Base-by-base conservation (phyloP, 805 yeast species). In the Wickerhamiella kurtzmanii region DNA sequence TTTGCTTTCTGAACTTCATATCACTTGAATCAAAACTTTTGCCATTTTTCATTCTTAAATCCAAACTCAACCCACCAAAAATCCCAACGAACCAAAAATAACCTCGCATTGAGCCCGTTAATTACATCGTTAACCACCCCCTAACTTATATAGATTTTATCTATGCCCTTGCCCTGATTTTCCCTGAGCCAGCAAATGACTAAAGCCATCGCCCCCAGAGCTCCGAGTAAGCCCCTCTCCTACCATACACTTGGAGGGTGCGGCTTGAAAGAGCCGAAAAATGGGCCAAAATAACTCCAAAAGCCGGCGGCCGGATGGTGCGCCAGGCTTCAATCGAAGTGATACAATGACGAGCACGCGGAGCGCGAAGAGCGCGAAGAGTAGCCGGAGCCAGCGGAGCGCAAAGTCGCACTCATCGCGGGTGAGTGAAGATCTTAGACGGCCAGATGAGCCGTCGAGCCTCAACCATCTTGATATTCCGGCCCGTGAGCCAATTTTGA, bases 301-400 rank as follows among this genome's bases (percentile, higher is more conserved):
- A 45, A 54, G 55, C 37, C 46, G 44, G 38, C 19, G 39, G 37
- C 37, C 35, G 42, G 54, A 48, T 22, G 17, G 39, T 15, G 44
- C 44, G 50, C 61, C 52, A 48, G 55, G 46, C 46, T 61, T 49
- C 58, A 60, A 53, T 53, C 67, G 72, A 36, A 53, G 63, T 18
- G 72, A 68, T 51, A 68, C 72, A 3, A 69, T 65, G 48, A 63
- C 63, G 17, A 64, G 69, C 37, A 56, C 65, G n/a, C 54, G 60
- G 44, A 59, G 64, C 20, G 49, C 54, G 3, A 57, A 49, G n/a
- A 35, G 44, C 41, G 43, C 37, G 16, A 44, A 47, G 35, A 37
- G 43, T 6, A 2, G 15, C n/a, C n/a, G 28, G 22, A 37, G 43
- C 15, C 18, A 16, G 13, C 40, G 41, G 37, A 35, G 41, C 13